Evolutionary conservation across 345 rosid genomes (phyloP).

Genomic region (Turnera subulata): DNA sequence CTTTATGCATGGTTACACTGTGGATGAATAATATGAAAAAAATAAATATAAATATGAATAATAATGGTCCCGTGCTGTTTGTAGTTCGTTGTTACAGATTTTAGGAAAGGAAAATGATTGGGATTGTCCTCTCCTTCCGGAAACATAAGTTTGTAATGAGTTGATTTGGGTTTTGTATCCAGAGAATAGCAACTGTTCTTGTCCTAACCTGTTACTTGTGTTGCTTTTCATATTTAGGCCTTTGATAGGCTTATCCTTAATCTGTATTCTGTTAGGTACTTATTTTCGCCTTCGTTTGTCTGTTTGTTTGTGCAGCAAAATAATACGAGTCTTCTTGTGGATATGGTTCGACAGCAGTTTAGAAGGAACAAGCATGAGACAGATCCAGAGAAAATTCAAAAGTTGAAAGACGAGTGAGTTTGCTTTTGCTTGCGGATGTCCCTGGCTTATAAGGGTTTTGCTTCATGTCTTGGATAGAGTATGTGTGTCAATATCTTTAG

Average conservation of each 20-base stretch:
- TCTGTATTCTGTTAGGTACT: background rate
- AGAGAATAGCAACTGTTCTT: too few species aligned
- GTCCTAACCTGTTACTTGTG: background rate
- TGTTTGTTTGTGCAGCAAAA: conserved; percentile 55
- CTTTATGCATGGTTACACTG: too few species aligned
- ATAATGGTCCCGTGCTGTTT: too few species aligned
- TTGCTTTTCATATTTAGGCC: background rate
- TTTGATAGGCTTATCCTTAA: background rate
- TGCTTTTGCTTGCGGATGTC: background rate
- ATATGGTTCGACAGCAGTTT: conserved; percentile 86
- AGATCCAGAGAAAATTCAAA: conserved; percentile 85
- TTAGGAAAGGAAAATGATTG: background rate
- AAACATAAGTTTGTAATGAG: too few species aligned
- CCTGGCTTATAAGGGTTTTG: too few species aligned
- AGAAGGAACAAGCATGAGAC: conserved; percentile 74
- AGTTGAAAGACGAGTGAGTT: conserved; percentile 87
- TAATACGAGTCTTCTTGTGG: conserved; percentile 71
- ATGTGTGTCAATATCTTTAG: too few species aligned
- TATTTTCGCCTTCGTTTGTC: conserved; percentile 4
- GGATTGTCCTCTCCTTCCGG: too few species aligned
- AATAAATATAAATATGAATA: too few species aligned
- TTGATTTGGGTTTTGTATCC: too few species aligned
- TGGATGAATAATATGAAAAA: too few species aligned
- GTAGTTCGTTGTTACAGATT: too few species aligned
- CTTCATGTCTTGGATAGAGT: background rate